Percentiles rank a stretch among this genome's conserved stretches.
Conservation (phyloP, 1,284 basidiomycete genomes). For the Moesziomyces sp. region DNA sequence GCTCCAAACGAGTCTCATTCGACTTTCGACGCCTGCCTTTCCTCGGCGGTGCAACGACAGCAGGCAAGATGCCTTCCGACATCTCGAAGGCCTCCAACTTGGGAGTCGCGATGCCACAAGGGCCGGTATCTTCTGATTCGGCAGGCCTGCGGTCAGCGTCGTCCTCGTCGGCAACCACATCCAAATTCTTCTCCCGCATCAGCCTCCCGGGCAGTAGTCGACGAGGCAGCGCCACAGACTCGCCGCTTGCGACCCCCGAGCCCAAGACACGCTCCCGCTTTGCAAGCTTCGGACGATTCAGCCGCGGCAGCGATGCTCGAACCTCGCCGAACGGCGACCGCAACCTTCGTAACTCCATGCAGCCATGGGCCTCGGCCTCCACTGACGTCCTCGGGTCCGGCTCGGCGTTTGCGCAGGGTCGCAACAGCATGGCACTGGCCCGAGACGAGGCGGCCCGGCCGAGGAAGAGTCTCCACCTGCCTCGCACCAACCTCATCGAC, state of each 20-base stretch:
- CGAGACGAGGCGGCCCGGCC: constrained; percentile 32
- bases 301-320: constrained; percentile 10
- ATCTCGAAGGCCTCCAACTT: constrained; percentile 9
- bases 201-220: constrained; percentile 30
- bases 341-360: constrained; percentile 33
- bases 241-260: constrained; percentile 16
- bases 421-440: constrained; percentile 32
- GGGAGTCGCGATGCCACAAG: constrained; percentile 19
- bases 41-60: constrained; percentile 8
- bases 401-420: constrained; percentile 3
- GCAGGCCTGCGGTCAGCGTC: constrained; percentile 13
- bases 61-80: constrained; percentile 23
- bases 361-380: constrained; percentile 43
- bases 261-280: constrained; percentile 28
- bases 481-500: constrained; percentile 22
- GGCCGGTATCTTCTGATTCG: constrained; percentile 4
- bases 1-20: constrained; percentile 24
- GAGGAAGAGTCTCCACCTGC: constrained; percentile 37
- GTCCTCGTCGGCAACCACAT: constrained; percentile 7
- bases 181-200: constrained; percentile 42
- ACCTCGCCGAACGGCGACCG: constrained; percentile 3
- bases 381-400: constrained; percentile 29
- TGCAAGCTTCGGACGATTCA: constrained; percentile 22
- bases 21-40: constrained; percentile 25
- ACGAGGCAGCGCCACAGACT: constrained; percentile 22